A percentile compares a stretch with the other conserved stretches of the same genome.
These are phyloP conservation scores for Cyberlindnera mrakii DNA, from an alignment of 805 yeast genomes.

Conservation along the genomic window DNA sequence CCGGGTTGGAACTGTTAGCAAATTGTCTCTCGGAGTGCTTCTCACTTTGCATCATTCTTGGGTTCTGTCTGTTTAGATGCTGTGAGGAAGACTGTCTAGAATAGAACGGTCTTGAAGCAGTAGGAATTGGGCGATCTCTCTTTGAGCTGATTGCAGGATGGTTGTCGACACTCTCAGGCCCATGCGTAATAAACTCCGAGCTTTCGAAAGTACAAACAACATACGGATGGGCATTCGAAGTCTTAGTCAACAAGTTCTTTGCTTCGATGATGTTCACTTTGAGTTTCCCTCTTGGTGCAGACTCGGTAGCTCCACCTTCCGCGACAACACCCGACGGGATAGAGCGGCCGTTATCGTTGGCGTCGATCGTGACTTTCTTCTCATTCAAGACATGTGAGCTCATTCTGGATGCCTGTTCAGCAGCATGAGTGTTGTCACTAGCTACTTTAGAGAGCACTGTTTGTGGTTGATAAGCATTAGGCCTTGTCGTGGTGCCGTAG, in stretches of 20 bases:
- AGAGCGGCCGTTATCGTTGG: not conserved
- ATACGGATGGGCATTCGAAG: constrained; percentile 64
- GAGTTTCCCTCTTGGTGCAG: constrained; percentile 71
- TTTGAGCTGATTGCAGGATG: constrained; percentile 19
- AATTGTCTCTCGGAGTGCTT: constrained; percentile 9
- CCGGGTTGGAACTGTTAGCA: constrained; percentile 52
- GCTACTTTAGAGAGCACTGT: constrained; percentile 30
- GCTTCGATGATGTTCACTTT: constrained; percentile 81
- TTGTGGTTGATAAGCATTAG: constrained; percentile 29
- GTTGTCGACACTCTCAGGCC: constrained; percentile 44
- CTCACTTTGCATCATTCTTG: constrained; percentile 7
- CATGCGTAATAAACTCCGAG: constrained; percentile 82
- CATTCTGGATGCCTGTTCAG: not conserved
- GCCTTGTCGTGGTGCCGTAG: constrained; percentile 57
- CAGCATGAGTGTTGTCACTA: constrained; percentile 8
- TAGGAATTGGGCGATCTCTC: constrained; percentile 16
- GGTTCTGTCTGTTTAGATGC: constrained; percentile 26
- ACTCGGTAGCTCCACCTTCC: not conserved
- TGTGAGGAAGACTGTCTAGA: constrained; percentile 41
- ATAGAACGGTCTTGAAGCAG: constrained; percentile 31
- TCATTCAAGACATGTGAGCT: not conserved
- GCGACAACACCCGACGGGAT: not conserved
- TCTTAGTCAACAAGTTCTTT: constrained; percentile 50
- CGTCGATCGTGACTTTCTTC: not conserved
- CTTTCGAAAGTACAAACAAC: constrained; percentile 90